Base-by-base conservation (phyloP, 2,329 filamentous ascomycete genomes). In the Ceratocystis lukuohia region DNA sequence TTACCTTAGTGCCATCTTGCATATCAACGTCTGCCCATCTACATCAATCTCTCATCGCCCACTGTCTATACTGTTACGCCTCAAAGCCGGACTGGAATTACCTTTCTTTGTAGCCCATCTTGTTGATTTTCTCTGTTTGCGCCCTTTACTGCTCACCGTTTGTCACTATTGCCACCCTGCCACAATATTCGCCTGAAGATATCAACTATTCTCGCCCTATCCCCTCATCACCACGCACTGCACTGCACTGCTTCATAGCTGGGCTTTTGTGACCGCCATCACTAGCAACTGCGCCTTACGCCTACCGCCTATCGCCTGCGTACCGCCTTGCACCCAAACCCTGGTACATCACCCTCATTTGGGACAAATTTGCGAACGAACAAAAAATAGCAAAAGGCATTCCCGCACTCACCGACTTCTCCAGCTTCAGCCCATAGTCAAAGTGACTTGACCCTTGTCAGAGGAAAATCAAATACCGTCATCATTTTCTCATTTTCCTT, bases 351-450 rank as follows among this genome's bases (percentile, higher is more conserved):
- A 33, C 37, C 15, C 61, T 45, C 61, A 62, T 30, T 25, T 44
- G 22, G 37, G 37, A 6, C 61, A 62, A 46, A 46, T 62, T 25
- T 62, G 61, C 61, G 12, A 44, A 12, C 56, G 22, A 33, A 37
- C 17, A 5, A 59, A 59, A 7, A 20, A 37, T n/a, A 15, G 33
- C 48, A 5, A 53, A 53, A n/a, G 30, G 28, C 25, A 15, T n/a
- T n/a, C 7, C 15, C 17, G 15, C 15, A 33, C 56, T 59, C 56
- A 59, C 56, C 56, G 56, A 59, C 56, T 59, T 59, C 56, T 59
- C 17, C 17, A 3, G 15, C 56, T 37, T 33, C 56, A 59, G 56
- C 25, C 56, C 25, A 59, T 8, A 37, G 30, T 6, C 56, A 37
- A 59, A 59, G 30, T 28, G 15, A 37, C 56, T 37, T n/a, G 17